Base-by-base conservation (phyloP, 2,329 filamentous ascomycete genomes). In the Penicillium aurantiogriseum region DNA sequence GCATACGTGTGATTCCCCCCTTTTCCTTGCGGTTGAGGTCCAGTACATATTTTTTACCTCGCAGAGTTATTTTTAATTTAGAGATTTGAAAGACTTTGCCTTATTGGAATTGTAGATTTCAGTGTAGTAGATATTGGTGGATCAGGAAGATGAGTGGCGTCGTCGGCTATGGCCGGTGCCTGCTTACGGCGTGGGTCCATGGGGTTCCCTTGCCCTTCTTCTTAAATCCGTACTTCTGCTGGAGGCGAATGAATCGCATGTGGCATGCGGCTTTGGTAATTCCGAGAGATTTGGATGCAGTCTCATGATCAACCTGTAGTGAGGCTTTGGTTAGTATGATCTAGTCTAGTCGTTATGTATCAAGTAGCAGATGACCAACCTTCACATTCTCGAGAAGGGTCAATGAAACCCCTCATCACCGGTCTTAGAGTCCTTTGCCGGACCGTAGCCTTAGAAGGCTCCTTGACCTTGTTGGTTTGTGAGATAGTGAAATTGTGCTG, bases 11-110 rank as follows among this genome's bases (percentile, higher is more conserved):
- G 21, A 36, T 36, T 36, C 40, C 29, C 50, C 36, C 29, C 27
- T 29, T 15, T 27, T 29, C 13, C 17, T 40, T 40, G n/a, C 25
- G 7, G 39, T 21, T 17, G 40, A 36, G 50, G 50, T 33, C 2
- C 31, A 52, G 50, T 52, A 52, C 21, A 52, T 52, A 52, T 19
- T 25, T 31, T 13, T 36, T 46, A 15, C 29, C 29, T 45, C 40
- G 29, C 38, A 9, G 9, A 27, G 31, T 46, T 36, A 52, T 35
- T 45, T 36, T 36, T 45, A 45, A 52, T 36, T 10, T 2, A 35
- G 3, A 27, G 5, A 52, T 45, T 45, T 21, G n/a, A 46, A 27
- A 36, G 21, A 1, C 0, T 40, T 51, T 13, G 4, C 1, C 23
- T 23, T 1, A 13, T 3, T 45, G 5, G 6, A 27, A 3, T 36